A percentile compares a stretch with the other conserved stretches of the same genome.
Conservation (phyloP, 495 filamentous ascomycete species). For the Articulospora tetracladia region DNA sequence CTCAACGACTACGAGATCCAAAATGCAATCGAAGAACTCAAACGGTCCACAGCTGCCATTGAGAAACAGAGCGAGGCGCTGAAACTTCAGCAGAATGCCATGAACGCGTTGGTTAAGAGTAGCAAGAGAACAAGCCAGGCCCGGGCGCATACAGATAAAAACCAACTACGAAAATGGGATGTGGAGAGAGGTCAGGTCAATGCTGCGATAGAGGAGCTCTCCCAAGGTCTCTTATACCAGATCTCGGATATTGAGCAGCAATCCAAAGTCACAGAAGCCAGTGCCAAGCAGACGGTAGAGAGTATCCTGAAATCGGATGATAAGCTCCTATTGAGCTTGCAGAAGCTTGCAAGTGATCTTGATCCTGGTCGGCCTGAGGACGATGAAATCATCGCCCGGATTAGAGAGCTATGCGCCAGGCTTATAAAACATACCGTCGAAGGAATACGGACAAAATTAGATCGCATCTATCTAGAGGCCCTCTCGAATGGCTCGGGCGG, state of each 20-base stretch:
- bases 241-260: slow-evolving; percentile 38
- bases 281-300: slow-evolving; percentile 33
- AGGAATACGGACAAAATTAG: slow-evolving; percentile 38
- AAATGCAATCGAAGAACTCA: slow-evolving; percentile 40
- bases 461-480: slow-evolving; percentile 42
- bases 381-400: slow-evolving; percentile 29
- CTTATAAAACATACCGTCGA: slow-evolving; percentile 45
- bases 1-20: slow-evolving; percentile 37
- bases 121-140: slow-evolving; percentile 24
- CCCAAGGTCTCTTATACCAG: slow-evolving; percentile 33
- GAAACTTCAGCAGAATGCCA: slow-evolving; percentile 38
- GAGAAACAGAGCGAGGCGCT: slow-evolving; percentile 40
- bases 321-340: slow-evolving; percentile 41
- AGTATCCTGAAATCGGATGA: slow-evolving; percentile 38
- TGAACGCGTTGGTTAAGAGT: slow-evolving; percentile 33
- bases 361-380: slow-evolving; percentile 36
- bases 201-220: slow-evolving; percentile 34
- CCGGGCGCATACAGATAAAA: slow-evolving; percentile 27
- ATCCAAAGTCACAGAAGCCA: slow-evolving; percentile 18
- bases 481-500: slow-evolving; percentile 18
- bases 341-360: slow-evolving; percentile 44
- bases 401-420: slow-evolving; percentile 39
- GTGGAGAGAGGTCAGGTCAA: slow-evolving; percentile 29
- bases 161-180: slow-evolving; percentile 30
- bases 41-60: slow-evolving; percentile 41